Evolutionary conservation across 139 green algal species (phyloP), one percentile per base, ranked within the genome.

Genomic region (Penium margaritaceum): DNA sequence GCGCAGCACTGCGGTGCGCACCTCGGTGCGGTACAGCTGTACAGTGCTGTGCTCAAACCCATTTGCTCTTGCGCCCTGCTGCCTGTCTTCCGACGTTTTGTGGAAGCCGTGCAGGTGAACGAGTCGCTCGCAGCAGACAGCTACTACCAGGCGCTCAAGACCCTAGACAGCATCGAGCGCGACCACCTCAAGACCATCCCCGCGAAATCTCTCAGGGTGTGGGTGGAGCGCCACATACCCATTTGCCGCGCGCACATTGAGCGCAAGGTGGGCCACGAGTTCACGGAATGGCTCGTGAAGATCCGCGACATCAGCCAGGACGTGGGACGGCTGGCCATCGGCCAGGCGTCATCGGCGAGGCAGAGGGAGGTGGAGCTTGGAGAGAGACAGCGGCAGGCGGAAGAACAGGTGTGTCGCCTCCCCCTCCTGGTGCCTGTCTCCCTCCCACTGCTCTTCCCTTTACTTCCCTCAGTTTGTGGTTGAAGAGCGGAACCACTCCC

Each of bases 231-330:
- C 6, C 72, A 67, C 5, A 57, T 77, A 5, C 64, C 65, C 29
- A 35, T 67, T 6, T 47, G 29, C 3, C 72, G 72, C 24, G 3
- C 12, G 24, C 66, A 79, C 38, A 43, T 79, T 14, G 72, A 79
- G 72, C 67, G 67, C 5, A n/a, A 24, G 5, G 72, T 72, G 9
- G 70, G 5, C 29, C 5, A 67, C 35, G 72, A 79, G 66, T 74
- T 79, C 72, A 72, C 29, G 5, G 72, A 79, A 5, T 79, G 72
- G 72, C 63, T 79, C 17, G 51, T 79, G 19, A 5, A 60, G 30
- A 72, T 79, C 32, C 72, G 72, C 7, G 33, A 43, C 27, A 30
- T 43, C 35, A 24, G 17, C 6, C 69, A 32, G 12, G 72, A 79
- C 3, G 32, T 79, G 4, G 72, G 72, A 5, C 5, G 63, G 66